Evolutionary conservation across 345 rosid species (phyloP).

Genomic region (Aethionema arabicum): DNA sequence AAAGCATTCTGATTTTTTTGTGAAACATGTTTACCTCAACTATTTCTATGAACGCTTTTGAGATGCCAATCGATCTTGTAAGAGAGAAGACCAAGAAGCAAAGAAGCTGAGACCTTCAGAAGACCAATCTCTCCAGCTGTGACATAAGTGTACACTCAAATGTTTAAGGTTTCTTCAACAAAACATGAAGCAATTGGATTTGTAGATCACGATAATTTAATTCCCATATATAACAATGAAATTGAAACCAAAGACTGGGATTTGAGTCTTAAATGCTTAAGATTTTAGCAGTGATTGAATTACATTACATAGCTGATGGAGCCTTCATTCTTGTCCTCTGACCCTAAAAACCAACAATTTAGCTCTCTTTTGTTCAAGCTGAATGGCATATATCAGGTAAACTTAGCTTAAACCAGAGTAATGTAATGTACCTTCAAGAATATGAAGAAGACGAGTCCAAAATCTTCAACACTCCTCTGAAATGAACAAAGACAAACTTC

Average conservation of each 20-base stretch:
- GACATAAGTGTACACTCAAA: conserved; percentile 4
- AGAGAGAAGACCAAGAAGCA: no score
- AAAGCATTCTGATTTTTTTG: conserved; percentile 21
- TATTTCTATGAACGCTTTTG: background rate
- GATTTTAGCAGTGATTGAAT: background rate
- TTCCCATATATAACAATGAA: background rate
- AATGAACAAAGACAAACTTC: conserved; percentile 41
- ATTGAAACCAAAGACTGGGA: background rate
- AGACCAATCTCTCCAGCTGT: conserved; percentile 3
- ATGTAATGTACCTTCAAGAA: conserved; percentile 48
- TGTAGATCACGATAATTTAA: conserved; percentile 4
- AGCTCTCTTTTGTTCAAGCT: background rate
- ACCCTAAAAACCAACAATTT: conserved; percentile 14
- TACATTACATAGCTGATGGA: conserved; percentile 19
- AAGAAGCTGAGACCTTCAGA: background rate
- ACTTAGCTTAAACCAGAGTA: background rate
- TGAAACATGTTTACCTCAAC: conserved; percentile 13
- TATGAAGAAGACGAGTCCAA: conserved; percentile 39
- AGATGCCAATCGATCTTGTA: no score
- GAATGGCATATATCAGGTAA: background rate
- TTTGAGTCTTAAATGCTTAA: background rate
- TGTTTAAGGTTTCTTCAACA: background rate
- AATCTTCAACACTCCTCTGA: conserved; percentile 46
- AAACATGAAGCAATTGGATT: conserved; percentile 11
- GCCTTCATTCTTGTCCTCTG: conserved; percentile 11